A percentile compares a stretch with the other conserved stretches of the same genome.
phyloP scores from a whole-genome alignment of 2,329 filamentous ascomycete species.

The Stagonosporopsis rhizophila region DNA sequence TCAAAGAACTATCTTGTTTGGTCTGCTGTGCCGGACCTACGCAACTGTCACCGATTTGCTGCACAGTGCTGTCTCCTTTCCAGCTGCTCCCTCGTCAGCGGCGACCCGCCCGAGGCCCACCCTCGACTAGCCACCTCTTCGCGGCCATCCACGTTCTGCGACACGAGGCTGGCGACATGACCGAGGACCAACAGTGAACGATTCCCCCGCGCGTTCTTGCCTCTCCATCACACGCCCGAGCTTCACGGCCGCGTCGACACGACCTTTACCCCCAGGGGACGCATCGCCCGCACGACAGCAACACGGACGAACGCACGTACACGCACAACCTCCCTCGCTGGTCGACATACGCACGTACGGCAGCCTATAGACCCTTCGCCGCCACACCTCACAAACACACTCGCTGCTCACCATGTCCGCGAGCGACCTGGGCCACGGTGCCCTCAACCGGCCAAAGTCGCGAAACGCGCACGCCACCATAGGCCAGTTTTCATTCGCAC shows the following conservation, averaged over 20 bases:
- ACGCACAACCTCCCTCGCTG: not conserved
- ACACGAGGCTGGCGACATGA: conserved; percentile 22
- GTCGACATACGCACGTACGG: not conserved
- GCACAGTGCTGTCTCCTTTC: conserved; percentile 7
- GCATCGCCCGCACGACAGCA: conserved; percentile 2
- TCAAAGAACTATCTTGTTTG: not conserved
- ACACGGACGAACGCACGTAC: conserved; percentile 4
- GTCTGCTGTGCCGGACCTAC: not conserved
- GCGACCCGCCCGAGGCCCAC: conserved; percentile 15
- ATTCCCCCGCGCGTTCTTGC: conserved; percentile 9
- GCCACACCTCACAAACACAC: not conserved
- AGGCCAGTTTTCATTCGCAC: conserved; percentile 67
- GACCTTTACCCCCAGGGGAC: conserved; percentile 1
- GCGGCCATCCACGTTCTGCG: conserved; percentile 14
- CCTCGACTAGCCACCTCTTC: conserved; percentile 13
- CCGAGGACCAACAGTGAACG: conserved; percentile 9
- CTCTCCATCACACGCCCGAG: not conserved
- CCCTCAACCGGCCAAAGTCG: conserved; percentile 37
- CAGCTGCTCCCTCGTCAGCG: conserved; percentile 19
- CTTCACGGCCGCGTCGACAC: not conserved
- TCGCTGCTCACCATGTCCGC: conserved; percentile 39
- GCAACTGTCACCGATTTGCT: not conserved
- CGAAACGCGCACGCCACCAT: conserved; percentile 54
- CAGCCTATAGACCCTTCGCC: not conserved
- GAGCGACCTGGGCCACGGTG: conserved; percentile 29